Percentiles rank a stretch among this genome's conserved stretches.
Evolutionary conservation across 345 rosid genomes (phyloP).

Genomic region (Luvunga scandens): DNA sequence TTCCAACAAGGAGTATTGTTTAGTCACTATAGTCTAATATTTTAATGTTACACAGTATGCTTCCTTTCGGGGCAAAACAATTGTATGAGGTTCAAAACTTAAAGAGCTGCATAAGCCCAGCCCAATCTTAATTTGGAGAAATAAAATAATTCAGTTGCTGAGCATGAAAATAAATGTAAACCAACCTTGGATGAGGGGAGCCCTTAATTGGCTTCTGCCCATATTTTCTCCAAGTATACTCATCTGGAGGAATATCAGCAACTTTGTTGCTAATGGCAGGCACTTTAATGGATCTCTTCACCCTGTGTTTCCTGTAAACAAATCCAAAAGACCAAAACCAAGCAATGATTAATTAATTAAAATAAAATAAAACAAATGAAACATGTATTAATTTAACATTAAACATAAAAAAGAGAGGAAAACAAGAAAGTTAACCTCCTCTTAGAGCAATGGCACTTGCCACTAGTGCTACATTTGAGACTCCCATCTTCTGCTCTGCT

Average conservation of each 20-base stretch:
- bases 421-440: slow-evolving; percentile 40
- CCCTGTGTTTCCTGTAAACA: slow-evolving; percentile 51
- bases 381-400: neutral
- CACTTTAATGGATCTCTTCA: slow-evolving; percentile 70
- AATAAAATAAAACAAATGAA: neutral
- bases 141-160: neutral
- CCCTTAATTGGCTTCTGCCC: slow-evolving; percentile 89
- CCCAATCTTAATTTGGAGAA: neutral
- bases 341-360: neutral
- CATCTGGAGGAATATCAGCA: slow-evolving; percentile 86
- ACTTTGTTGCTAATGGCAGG: slow-evolving; percentile 86
- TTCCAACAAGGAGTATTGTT: no score
- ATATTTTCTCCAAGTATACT: slow-evolving; percentile 82
- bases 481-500: slow-evolving; percentile 56
- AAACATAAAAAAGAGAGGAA: no score
- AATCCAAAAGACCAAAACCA: neutral
- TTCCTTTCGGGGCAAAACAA: neutral
- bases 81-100: neutral
- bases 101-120: neutral
- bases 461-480: slow-evolving; percentile 49
- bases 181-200: slow-evolving; percentile 79
- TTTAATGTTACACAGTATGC: neutral
- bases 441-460: slow-evolving; percentile 82
- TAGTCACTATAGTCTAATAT: no score
- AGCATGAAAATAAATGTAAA: neutral